Conservation (phyloP, 2,329 filamentous ascomycete genomes). For the Harringtonia aguacate region DNA sequence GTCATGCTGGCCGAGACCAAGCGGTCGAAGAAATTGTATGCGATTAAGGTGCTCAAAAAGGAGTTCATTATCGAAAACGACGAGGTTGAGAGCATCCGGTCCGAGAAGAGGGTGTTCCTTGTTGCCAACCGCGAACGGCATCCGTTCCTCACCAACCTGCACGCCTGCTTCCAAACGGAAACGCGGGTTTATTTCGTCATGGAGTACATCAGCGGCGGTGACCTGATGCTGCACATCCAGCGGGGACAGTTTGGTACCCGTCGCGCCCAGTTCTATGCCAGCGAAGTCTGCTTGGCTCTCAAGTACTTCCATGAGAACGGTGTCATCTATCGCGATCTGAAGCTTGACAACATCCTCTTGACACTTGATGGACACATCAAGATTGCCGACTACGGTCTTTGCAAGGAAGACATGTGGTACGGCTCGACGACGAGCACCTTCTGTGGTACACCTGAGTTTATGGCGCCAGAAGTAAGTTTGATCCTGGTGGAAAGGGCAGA, state of each 20-base stretch:
- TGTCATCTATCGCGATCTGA: constrained; percentile 96
- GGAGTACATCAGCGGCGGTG: constrained; percentile 98
- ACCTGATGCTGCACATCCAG: constrained; percentile 98
- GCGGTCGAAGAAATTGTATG: constrained; percentile 80
- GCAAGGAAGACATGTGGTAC: constrained; percentile 99
- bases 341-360: constrained; percentile 84
- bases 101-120: constrained; percentile 94
- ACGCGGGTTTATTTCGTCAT: constrained; percentile 98
- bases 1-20: constrained; percentile 99
- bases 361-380: constrained; percentile 97
- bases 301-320: constrained; percentile 99
- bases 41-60: constrained; percentile 98
- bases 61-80: constrained; percentile 99
- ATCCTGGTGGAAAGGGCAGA: no score
- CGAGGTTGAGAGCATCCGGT: constrained; percentile 94
- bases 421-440: constrained; percentile 94
- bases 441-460: constrained; percentile 98
- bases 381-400: constrained; percentile 96
- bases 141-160: constrained; percentile 87
- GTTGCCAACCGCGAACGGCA: constrained; percentile 96
- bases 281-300: constrained; percentile 89
- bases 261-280: constrained; percentile 96
- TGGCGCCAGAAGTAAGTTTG: constrained; percentile 79
- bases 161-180: constrained; percentile 98
- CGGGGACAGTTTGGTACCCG: constrained; percentile 92